phyloP scores from a whole-genome alignment of 1,284 basidiomycete genomes.

The Boletus calvinii region DNA sequence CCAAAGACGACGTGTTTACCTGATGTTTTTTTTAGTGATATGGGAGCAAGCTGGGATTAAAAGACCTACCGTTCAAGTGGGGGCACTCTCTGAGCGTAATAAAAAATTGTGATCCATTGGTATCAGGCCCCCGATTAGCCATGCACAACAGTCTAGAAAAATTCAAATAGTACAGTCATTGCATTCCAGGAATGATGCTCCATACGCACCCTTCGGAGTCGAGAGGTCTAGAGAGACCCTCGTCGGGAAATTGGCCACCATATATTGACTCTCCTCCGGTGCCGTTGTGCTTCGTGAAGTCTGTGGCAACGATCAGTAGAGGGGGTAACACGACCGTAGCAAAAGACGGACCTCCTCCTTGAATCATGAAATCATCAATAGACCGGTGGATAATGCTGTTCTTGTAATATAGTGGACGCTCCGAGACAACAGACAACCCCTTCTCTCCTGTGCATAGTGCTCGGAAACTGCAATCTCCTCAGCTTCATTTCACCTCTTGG shows the following conservation, averaged over 20 bases:
- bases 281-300: constrained; percentile 77
- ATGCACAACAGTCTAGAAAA: constrained; percentile 65
- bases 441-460: constrained; percentile 87
- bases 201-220: constrained; percentile 57
- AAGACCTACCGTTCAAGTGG: constrained; percentile 58
- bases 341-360: constrained; percentile 60
- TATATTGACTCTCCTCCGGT: constrained; percentile 85
- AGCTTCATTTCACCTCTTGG: constrained; percentile 3
- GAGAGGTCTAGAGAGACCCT: constrained; percentile 66
- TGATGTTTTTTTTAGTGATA: constrained; percentile 27
- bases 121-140: constrained; percentile 81
- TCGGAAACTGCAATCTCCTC: constrained; percentile 62
- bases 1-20: constrained; percentile 84
- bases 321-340: neutral
- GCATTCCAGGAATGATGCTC: neutral
- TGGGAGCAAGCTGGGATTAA: neutral
- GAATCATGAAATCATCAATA: constrained; percentile 87
- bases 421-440: constrained; percentile 62
- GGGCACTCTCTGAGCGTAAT: constrained; percentile 72
- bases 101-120: constrained; percentile 84
- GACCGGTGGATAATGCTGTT: constrained; percentile 76
- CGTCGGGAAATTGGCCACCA: constrained; percentile 71
- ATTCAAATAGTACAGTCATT: neutral
- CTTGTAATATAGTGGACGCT: constrained; percentile 80
- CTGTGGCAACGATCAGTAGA: constrained; percentile 35